These are phyloP conservation scores for Fusarium burgessii DNA, from an alignment of 2,329 filamentous ascomycete genomes.

Conservation along the genomic window DNA sequence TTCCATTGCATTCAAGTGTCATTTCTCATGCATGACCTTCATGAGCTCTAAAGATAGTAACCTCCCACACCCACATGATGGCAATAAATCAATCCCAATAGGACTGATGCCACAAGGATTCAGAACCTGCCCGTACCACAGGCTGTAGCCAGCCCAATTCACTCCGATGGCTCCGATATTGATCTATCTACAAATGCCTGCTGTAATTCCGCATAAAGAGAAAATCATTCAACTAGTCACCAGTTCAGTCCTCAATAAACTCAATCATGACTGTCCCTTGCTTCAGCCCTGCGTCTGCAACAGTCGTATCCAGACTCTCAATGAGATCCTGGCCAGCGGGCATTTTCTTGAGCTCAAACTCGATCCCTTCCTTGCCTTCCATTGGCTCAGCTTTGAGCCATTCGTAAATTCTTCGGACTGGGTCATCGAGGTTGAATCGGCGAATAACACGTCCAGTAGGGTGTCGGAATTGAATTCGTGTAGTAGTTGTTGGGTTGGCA, in stretches of 20 bases:
- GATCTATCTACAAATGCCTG: slow-evolving; percentile 40
- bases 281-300: slow-evolving; percentile 86
- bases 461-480: slow-evolving; percentile 92
- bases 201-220: slow-evolving; percentile 35
- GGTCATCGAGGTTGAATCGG: slow-evolving; percentile 81
- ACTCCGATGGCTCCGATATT: slow-evolving; percentile 37
- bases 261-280: slow-evolving; percentile 97
- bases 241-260: slow-evolving; percentile 71
- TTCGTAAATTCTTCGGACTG: slow-evolving; percentile 88
- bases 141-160: slow-evolving; percentile 31
- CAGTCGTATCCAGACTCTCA: slow-evolving; percentile 76
- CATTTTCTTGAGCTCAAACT: slow-evolving; percentile 91
- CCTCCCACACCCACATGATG: slow-evolving; percentile 23
- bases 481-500: slow-evolving; percentile 76
- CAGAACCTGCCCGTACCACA: slow-evolving; percentile 27
- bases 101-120: slow-evolving; percentile 19
- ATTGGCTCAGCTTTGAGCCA: slow-evolving; percentile 93
- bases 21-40: slow-evolving; percentile 15
- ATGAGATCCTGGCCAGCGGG: slow-evolving; percentile 83
- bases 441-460: slow-evolving; percentile 87
- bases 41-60: slow-evolving; percentile 34
- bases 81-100: slow-evolving; percentile 17
- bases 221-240: slow-evolving; percentile 8
- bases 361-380: slow-evolving; percentile 79
- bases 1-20: slow-evolving; percentile 7